Conservation (phyloP, 225 moss, liverwort and hornwort genomes). For the Rhytidiadelphus loreus region DNA sequence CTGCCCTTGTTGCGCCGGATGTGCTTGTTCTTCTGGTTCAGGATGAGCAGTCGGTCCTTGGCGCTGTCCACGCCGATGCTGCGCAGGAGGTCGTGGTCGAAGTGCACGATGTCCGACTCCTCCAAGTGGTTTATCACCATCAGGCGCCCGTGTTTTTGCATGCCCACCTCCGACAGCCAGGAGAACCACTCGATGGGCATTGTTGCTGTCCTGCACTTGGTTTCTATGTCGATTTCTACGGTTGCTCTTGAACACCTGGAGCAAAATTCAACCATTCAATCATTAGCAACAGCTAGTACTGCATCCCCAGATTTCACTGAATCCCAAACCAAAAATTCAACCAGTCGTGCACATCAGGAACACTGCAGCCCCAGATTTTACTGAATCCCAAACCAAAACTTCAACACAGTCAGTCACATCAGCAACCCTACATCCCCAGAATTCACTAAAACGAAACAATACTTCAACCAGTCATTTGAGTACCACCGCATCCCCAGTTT, state of each 20-base stretch:
- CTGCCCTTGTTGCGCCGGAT: background rate
- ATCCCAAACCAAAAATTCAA: background rate
- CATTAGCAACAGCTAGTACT: background rate
- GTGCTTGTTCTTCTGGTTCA: slow-evolving; percentile 26
- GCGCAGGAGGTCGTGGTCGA: slow-evolving; percentile 33
- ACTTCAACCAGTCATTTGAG: background rate
- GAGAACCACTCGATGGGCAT: slow-evolving; percentile 34
- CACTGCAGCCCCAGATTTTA: background rate
- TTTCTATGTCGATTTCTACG: background rate
- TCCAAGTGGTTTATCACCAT: slow-evolving; percentile 21
- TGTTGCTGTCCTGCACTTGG: background rate
- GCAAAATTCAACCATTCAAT: background rate
- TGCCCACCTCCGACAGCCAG: slow-evolving; percentile 30
- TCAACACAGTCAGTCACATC: background rate
- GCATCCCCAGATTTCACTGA: background rate
- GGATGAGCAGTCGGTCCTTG: slow-evolving; percentile 29
- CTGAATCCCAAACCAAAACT: no score
- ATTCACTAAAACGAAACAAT: background rate
- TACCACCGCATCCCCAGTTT: background rate
- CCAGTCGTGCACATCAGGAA: background rate
- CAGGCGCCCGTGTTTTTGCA: slow-evolving; percentile 17
- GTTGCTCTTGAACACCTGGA: background rate
- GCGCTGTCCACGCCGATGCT: slow-evolving; percentile 36
- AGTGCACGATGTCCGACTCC: slow-evolving; percentile 27
- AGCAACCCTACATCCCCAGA: background rate